Evolutionary conservation across 176 grass and related monocot genomes (phyloP), one percentile per base, ranked within the genome.

Genomic region (Miscanthus lutarioriparius): DNA sequence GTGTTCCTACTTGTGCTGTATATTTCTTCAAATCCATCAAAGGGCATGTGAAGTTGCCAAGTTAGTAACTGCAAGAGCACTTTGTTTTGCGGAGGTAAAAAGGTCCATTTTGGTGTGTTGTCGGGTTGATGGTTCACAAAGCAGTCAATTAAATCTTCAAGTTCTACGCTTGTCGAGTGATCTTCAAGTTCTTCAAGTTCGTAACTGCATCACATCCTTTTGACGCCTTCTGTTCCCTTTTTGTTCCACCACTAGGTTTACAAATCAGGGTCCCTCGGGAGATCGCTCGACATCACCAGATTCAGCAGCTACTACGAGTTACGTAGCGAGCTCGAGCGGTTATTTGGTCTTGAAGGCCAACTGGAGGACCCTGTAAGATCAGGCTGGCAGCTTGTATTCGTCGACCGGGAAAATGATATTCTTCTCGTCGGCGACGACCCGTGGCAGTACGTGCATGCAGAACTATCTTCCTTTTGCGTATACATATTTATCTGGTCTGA

Each of bases 311-410:
- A 98, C 38, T 87, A 82, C 1, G 96, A 98, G 89, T 70, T 98
- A 36, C 90, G 92, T 23, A 87, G 87, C 56, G 96, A 98, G 80
- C 92, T 98, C 16, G 96, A 90, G 87, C 78, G 75, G 78, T 86
- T 98, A n/a, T 98, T 98, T 84, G 96, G 96, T 49, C 93, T 98
- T 68, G 91, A 98, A 88, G 95, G 96, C 80, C 93, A 90, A 90
- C 84, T 98, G 85, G 91, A 98, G 84, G 92, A 95, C 87, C 87
- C 92, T 81, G 64, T 95, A 81, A 98, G 96, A 98, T 98, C 96
- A 98, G 96, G 96, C 96, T 98, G 96, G 96, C 96, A 98, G 96
- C 96, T 98, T 98, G 96, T 98, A 87, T 98, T 98, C 73, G 89
- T 95, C 83, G 96, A 98, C 76, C 82, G 96, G 83, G 96, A 95